These are phyloP conservation scores for Trichoderma cornu-damae DNA, from an alignment of 2,329 filamentous ascomycete genomes.

Conservation along the genomic window DNA sequence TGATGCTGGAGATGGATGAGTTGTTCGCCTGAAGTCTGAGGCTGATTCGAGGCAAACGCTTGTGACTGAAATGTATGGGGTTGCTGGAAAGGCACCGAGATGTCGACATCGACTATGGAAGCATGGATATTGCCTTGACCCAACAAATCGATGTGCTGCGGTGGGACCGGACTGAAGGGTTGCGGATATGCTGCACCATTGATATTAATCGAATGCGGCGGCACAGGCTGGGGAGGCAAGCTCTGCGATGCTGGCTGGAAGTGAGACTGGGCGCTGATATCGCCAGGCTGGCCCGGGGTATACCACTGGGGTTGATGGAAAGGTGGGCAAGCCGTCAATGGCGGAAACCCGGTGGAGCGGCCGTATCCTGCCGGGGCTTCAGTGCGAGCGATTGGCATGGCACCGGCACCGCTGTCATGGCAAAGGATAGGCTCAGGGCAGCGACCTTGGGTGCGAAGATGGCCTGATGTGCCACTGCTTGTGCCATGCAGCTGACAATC, in stretches of 20 bases:
- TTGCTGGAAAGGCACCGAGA: not conserved
- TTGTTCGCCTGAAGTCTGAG: not conserved
- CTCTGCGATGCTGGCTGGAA: not conserved
- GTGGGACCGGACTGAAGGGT: not conserved
- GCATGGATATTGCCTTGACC: not conserved
- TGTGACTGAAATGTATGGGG: not conserved
- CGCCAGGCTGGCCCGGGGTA: not conserved
- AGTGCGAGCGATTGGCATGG: constrained; percentile 16
- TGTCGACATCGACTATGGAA: not conserved
- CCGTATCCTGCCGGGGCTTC: not conserved
- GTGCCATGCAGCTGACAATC: constrained; percentile 11
- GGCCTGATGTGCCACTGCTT: constrained; percentile 1
- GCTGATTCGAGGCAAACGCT: not conserved
- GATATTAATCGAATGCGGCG: not conserved
- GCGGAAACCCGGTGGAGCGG: not conserved
- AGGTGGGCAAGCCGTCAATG: not conserved
- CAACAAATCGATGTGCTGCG: not conserved
- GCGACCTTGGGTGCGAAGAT: not conserved
- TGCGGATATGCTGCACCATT: not conserved
- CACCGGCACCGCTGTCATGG: constrained; percentile 6
- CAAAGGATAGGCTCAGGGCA: not conserved
- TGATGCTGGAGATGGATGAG: not conserved
- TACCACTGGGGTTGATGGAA: constrained; percentile 14
- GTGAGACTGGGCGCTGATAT: not conserved
- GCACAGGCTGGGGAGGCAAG: not conserved